Base-by-base conservation (phyloP, 805 yeast genomes). In the Torulaspora quercuum region DNA sequence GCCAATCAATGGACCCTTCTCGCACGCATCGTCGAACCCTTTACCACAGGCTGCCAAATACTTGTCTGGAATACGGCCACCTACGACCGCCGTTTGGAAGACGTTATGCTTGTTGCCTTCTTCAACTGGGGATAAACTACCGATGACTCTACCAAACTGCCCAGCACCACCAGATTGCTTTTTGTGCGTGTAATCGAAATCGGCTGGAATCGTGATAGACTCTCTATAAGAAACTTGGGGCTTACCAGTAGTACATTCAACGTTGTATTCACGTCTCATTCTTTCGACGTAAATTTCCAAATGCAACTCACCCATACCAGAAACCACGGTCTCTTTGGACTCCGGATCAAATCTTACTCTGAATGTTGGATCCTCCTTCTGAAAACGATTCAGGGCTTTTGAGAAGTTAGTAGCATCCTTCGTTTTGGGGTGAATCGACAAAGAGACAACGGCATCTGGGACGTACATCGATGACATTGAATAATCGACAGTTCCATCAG, bases 81-180 rank as follows among this genome's bases (percentile, higher is more conserved):
- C 97, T 48, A 92, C 92, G 61, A 92, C 80, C 47, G 82, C 84
- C 31, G 95, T 82, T 57, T 82, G 78, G 64, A 90, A 92, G 50
- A 69, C 68, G 64, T 89, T 89, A 41, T 75, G 77, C 20, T 52
- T 58, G 16, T 37, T 46, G 27, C 60, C 65, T 32, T 76, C 79
- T 34, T 75, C 83, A 31, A 75, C 59, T 37, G 88, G 78, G 5
- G 71, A 65, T 67, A 89, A 62, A 39, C 70, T 74, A 61, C 99
- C 97, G 64, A 88, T 82, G 57, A 90, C 96, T 69, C 89, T 81
- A 65, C 95, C 98, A 61, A 80, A 92, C 72, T 92, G 99, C 68
- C 99, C 99, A 49, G 97, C 95, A 76, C 99, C 99, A 65, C 99
- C 99, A 58, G 90, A 76, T 71, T 92, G 99, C 62, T 88, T 90